These are phyloP conservation scores for Begonia masoniana DNA, from an alignment of 306 rosid genomes.

Conservation along the genomic window DNA sequence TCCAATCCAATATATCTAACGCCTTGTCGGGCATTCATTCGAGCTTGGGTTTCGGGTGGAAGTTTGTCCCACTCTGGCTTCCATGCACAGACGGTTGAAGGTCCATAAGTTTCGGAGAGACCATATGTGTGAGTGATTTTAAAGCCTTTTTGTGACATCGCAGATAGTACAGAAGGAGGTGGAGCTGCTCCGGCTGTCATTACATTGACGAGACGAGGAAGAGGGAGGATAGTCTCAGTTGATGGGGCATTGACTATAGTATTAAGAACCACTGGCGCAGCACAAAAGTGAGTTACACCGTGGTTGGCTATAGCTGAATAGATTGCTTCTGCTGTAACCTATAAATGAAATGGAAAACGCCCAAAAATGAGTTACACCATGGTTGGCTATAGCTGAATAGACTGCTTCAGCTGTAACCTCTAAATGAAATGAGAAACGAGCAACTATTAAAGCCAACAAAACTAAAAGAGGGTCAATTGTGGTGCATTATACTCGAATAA, in stretches of 20 bases:
- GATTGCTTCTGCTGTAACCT: constrained; percentile 71
- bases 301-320: constrained; percentile 61
- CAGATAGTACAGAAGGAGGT: constrained; percentile 64
- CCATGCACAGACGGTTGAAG: constrained; percentile 82
- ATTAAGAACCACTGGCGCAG: constrained; percentile 91
- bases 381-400: constrained; percentile 56
- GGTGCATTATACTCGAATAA: background rate
- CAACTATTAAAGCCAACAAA: background rate
- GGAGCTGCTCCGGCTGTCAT: constrained; percentile 97
- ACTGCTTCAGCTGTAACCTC: constrained; percentile 71
- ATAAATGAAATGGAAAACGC: background rate
- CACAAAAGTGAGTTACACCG: constrained; percentile 86
- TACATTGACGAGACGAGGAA: constrained; percentile 64
- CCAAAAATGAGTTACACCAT: constrained; percentile 46
- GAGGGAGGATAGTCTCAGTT: constrained; percentile 67
- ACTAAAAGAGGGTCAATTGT: background rate
- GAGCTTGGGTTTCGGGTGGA: constrained; percentile 47
- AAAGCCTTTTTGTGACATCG: constrained; percentile 67
- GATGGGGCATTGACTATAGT: constrained; percentile 60
- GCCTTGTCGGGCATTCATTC: constrained; percentile 80
- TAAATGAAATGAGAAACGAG: background rate
- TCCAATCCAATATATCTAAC: constrained; percentile 64
- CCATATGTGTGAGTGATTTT: constrained; percentile 87
- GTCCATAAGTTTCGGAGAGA: constrained; percentile 84
- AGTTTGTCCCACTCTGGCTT: constrained; percentile 85